These are phyloP conservation scores for Agrocybe chaxingu DNA, from an alignment of 768 basidiomycete genomes.

Conservation along the genomic window DNA sequence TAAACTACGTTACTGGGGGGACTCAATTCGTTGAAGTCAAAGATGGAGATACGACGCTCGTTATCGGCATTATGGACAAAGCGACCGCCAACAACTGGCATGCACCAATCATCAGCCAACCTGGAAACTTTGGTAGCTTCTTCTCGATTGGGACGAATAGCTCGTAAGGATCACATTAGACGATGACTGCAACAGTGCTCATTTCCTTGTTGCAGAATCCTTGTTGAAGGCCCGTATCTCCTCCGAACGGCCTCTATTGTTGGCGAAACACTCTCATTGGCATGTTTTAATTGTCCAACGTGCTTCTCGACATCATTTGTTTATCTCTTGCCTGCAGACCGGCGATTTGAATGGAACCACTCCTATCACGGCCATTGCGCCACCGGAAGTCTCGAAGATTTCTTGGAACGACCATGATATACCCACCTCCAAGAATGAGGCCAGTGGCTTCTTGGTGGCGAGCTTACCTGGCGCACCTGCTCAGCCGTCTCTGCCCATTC, in stretches of 20 bases:
- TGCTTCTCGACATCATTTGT: neutral
- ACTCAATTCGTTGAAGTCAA: constrained; percentile 32
- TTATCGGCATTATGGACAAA: constrained; percentile 41
- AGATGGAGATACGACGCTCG: constrained; percentile 21
- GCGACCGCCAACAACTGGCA: constrained; percentile 46
- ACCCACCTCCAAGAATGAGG: constrained; percentile 19
- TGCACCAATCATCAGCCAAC: constrained; percentile 39
- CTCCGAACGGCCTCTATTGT: constrained; percentile 45
- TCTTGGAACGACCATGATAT: constrained; percentile 38
- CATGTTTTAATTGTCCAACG: constrained; percentile 8
- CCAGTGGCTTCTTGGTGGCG: constrained; percentile 26
- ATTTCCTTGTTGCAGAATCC: constrained; percentile 23
- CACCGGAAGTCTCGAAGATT: constrained; percentile 28
- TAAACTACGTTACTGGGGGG: constrained; percentile 34
- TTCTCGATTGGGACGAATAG: constrained; percentile 45
- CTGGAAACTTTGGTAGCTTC: constrained; percentile 34
- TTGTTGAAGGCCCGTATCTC: constrained; percentile 53
- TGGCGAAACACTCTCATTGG: constrained; percentile 32
- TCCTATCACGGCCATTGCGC: constrained; percentile 39
- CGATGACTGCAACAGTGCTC: neutral
- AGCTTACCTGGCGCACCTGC: constrained; percentile 14
- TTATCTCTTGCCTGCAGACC: constrained; percentile 23
- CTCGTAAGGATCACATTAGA: constrained; percentile 25
- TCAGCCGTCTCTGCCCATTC: constrained; percentile 25
- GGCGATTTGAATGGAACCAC: constrained; percentile 52